phyloP scores from a whole-genome alignment of 371 early-diverging fungal genomes.

The Fennellomyces sp. region DNA sequence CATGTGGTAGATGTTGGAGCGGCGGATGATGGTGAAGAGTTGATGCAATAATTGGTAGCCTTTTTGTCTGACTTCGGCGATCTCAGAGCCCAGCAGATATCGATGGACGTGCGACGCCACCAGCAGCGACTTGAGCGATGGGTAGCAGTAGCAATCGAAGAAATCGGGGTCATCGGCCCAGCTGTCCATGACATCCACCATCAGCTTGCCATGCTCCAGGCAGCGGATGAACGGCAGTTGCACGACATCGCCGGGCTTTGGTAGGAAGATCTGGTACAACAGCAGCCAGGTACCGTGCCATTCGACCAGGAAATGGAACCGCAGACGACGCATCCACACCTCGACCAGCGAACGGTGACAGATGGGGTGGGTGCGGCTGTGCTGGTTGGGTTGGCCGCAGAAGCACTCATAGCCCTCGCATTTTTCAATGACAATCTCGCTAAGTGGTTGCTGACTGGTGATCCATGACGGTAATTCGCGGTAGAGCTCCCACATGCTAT shows the following conservation, averaged over 20 bases:
- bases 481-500: conserved; percentile 21
- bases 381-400: conserved; percentile 13
- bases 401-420: conserved; percentile 19
- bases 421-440: conserved; percentile 10
- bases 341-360: conserved; percentile 25
- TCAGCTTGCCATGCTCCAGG: conserved; percentile 20
- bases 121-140: conserved; percentile 19
- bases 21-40: conserved; percentile 18
- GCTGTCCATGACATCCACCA: conserved; percentile 23
- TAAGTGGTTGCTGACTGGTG: conserved; percentile 8
- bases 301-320: conserved; percentile 29
- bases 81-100: conserved; percentile 20
- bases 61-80: conserved; percentile 23
- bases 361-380: conserved; percentile 22
- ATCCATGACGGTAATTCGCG: conserved; percentile 24
- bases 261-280: conserved; percentile 23
- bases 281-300: conserved; percentile 30
- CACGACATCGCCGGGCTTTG: conserved; percentile 24
- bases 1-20: conserved; percentile 26
- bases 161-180: conserved; percentile 30
- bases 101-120: conserved; percentile 28
- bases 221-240: conserved; percentile 28
- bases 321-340: conserved; percentile 30
- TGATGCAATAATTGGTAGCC: conserved; percentile 21
- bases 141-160: conserved; percentile 31